These are phyloP conservation scores for Lentinula aciculospora DNA, from an alignment of 768 basidiomycete species.

Conservation along the genomic window DNA sequence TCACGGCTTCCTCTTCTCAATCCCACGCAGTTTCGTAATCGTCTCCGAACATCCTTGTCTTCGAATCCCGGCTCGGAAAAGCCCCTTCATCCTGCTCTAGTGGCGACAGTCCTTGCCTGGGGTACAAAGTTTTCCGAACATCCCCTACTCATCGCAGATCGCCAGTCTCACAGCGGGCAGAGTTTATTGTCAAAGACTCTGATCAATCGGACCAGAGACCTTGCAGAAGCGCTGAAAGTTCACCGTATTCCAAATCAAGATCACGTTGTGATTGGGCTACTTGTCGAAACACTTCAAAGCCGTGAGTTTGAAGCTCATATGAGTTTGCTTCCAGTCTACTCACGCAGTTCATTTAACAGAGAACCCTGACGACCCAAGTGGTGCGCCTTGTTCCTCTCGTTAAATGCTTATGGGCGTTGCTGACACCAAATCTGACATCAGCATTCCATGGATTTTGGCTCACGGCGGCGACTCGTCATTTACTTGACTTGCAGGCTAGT, in stretches of 20 bases:
- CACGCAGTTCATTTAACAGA: slow-evolving; percentile 33
- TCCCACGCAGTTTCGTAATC: slow-evolving; percentile 72
- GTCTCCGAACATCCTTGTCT: slow-evolving; percentile 44
- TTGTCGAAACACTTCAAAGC: slow-evolving; percentile 82
- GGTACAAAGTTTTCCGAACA: slow-evolving; percentile 94
- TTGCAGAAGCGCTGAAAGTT: slow-evolving; percentile 83
- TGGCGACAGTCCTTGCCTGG: slow-evolving; percentile 87
- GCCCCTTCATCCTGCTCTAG: slow-evolving; percentile 61
- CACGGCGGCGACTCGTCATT: slow-evolving; percentile 68
- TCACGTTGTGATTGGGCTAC: slow-evolving; percentile 74
- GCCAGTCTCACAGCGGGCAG: slow-evolving; percentile 62
- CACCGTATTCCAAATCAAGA: slow-evolving; percentile 76
- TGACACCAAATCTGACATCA: slow-evolving; percentile 22
- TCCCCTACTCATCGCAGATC: slow-evolving; percentile 73
- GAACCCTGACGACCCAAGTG: slow-evolving; percentile 65
- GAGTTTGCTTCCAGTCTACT: background rate
- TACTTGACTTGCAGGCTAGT: slow-evolving; percentile 68
- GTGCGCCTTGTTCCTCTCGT: slow-evolving; percentile 30
- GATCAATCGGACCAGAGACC: slow-evolving; percentile 76
- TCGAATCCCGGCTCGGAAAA: slow-evolving; percentile 29
- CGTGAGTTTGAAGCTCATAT: slow-evolving; percentile 49
- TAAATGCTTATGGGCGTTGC: slow-evolving; percentile 14
- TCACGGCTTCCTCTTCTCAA: slow-evolving; percentile 84
- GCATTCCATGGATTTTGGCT: slow-evolving; percentile 88
- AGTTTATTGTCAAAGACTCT: slow-evolving; percentile 75